Percentiles rank a stretch among this genome's conserved stretches.
Conservation (phyloP, 495 filamentous ascomycete genomes). For the Hypomontagnella monticulosa region DNA sequence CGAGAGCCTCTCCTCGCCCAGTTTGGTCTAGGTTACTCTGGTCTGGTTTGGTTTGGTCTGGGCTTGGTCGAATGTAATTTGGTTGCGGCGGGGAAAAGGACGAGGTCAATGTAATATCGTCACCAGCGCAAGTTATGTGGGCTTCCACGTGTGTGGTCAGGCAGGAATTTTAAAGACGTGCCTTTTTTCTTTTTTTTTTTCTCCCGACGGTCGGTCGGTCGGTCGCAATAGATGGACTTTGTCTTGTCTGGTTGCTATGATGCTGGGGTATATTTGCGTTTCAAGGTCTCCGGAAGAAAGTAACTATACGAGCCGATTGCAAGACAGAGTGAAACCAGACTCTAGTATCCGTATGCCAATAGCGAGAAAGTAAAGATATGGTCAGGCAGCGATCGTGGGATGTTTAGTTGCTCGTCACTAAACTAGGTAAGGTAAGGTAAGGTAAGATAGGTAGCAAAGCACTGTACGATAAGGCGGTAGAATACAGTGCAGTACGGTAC, state of each 20-base stretch:
- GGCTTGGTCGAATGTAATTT: conserved; percentile 7
- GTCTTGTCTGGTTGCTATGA: conserved; percentile 10
- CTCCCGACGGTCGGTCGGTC: conserved; percentile 17
- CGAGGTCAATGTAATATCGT: conserved; percentile 23
- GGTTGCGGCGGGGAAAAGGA: neutral
- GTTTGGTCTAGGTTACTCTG: neutral
- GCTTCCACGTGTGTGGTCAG: neutral
- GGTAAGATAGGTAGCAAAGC: neutral
- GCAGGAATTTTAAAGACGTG: neutral
- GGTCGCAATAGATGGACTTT: conserved; percentile 9
- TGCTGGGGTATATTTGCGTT: neutral
- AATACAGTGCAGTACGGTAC: neutral
- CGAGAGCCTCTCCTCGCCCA: conserved; percentile 11
- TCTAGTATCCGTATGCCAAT: conserved; percentile 7
- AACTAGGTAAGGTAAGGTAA: conserved; percentile 10
- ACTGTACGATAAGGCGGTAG: neutral
- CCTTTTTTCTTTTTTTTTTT: conserved; percentile 10
- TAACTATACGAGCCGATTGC: conserved; percentile 6
- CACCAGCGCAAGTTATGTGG: conserved; percentile 22
- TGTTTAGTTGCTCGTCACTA: conserved; percentile 11
- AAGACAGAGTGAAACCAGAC: conserved; percentile 14
- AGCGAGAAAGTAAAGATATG: conserved; percentile 9
- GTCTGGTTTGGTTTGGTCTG: no score
- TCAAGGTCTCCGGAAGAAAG: neutral
- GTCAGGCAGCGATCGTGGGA: conserved; percentile 30